phyloP scores from a whole-genome alignment of 2,329 filamentous ascomycete species.

The Calonectria fujianensis region DNA sequence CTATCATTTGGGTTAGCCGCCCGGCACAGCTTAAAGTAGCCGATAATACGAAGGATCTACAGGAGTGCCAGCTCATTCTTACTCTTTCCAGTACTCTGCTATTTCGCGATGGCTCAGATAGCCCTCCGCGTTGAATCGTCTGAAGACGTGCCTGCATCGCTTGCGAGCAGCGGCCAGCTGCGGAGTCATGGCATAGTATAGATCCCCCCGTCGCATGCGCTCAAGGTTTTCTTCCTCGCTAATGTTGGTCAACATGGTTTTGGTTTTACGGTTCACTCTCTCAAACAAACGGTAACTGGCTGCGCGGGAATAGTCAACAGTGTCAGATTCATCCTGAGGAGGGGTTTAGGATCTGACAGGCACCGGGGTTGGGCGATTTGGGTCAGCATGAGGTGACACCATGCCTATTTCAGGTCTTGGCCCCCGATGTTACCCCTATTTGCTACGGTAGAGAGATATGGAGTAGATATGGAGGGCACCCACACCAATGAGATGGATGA shows the following conservation, averaged over 20 bases:
- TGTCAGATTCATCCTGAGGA: not conserved
- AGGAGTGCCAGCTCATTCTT: slow-evolving; percentile 57
- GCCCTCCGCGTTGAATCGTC: slow-evolving; percentile 78
- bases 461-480: not conserved
- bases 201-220: slow-evolving; percentile 79
- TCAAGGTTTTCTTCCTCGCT: slow-evolving; percentile 68
- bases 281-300: not conserved
- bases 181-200: slow-evolving; percentile 84
- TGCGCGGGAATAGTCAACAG: too few relatives aligned
- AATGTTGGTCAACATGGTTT: slow-evolving; percentile 48
- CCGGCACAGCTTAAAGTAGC: too few relatives aligned
- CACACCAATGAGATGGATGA: not conserved
- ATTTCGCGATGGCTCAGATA: slow-evolving; percentile 76
- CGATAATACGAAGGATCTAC: not conserved
- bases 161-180: slow-evolving; percentile 78
- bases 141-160: slow-evolving; percentile 76
- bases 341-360: slow-evolving; percentile 8
- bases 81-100: slow-evolving; percentile 84
- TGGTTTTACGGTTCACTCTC: not conserved
- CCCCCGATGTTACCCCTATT: not conserved
- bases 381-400: not conserved
- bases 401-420: not conserved
- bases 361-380: not conserved
- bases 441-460: not conserved
- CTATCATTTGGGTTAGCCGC: slow-evolving; percentile 61